Conservation (phyloP, 2,329 filamentous ascomycete genomes). For the Colletotrichum sp. region DNA sequence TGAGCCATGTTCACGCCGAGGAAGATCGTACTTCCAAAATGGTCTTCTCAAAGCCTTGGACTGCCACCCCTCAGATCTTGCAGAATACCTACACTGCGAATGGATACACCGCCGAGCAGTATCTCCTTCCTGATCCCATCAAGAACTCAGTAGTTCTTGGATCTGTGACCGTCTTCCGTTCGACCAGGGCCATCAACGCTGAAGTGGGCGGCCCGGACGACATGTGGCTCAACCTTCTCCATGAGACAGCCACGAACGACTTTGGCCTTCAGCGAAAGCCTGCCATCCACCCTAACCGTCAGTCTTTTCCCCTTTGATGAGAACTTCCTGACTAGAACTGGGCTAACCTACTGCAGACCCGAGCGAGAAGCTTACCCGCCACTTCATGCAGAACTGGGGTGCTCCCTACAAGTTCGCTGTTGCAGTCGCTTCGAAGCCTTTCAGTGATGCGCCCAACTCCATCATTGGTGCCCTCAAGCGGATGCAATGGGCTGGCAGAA, state of each 20-base stretch:
- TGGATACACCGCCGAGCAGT: conserved; percentile 11
- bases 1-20: conserved; percentile 21
- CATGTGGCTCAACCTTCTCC: conserved; percentile 59
- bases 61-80: conserved; percentile 22
- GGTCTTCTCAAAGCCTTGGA: neutral
- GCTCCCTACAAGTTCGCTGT: conserved; percentile 73
- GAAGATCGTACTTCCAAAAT: conserved; percentile 12
- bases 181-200: conserved; percentile 56
- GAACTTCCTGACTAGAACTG: conserved; percentile 4
- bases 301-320: conserved; percentile 19
- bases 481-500: conserved; percentile 59
- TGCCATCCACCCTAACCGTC: conserved; percentile 37
- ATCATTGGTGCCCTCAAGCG: conserved; percentile 57
- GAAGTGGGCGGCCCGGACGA: conserved; percentile 63
- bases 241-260: conserved; percentile 27
- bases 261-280: conserved; percentile 51
- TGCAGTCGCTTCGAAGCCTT: conserved; percentile 53
- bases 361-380: conserved; percentile 51
- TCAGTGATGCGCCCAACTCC: conserved; percentile 50
- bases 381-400: conserved; percentile 64
- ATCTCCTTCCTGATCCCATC: conserved; percentile 48
- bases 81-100: neutral
- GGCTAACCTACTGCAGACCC: conserved; percentile 34
- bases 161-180: conserved; percentile 59
- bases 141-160: conserved; percentile 48